Conservation (phyloP, 2,329 filamentous ascomycete species). For the Alternaria conjuncta region DNA sequence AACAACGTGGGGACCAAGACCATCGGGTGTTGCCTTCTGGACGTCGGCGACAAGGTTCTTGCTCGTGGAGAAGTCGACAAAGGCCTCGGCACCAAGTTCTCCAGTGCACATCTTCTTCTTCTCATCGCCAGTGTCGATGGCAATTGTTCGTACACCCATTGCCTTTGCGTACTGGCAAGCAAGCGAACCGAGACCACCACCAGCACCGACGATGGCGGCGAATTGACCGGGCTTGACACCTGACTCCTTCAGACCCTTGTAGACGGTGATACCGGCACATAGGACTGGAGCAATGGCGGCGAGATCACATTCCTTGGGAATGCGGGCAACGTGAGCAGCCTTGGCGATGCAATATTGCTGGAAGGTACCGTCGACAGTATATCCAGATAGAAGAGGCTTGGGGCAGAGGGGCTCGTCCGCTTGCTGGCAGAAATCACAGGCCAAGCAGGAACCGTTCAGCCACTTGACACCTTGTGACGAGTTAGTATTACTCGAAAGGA, state of each 20-base stretch:
- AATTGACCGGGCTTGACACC: slow-evolving; percentile 75
- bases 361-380: slow-evolving; percentile 92
- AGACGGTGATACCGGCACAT: slow-evolving; percentile 86
- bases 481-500: not conserved
- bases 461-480: slow-evolving; percentile 71
- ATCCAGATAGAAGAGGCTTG: slow-evolving; percentile 78
- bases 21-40: slow-evolving; percentile 78
- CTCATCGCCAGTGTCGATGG: slow-evolving; percentile 82
- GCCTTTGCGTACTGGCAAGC: slow-evolving; percentile 89
- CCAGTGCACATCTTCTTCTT: slow-evolving; percentile 73
- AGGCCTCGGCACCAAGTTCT: slow-evolving; percentile 72
- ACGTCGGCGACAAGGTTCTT: slow-evolving; percentile 85
- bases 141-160: slow-evolving; percentile 82
- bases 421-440: slow-evolving; percentile 82
- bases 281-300: slow-evolving; percentile 81
- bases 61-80: slow-evolving; percentile 79
- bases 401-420: slow-evolving; percentile 83
- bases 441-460: slow-evolving; percentile 86
- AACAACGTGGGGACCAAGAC: slow-evolving; percentile 85
- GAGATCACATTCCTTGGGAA: slow-evolving; percentile 77
- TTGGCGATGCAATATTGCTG: slow-evolving; percentile 92
- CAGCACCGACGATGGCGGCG: slow-evolving; percentile 85
- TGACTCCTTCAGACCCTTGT: slow-evolving; percentile 90
- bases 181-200: slow-evolving; percentile 79
- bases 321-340: slow-evolving; percentile 80